Evolutionary conservation across 2,329 filamentous ascomycete species (phyloP), one percentile per base, ranked within the genome.

Genomic region (Dothistroma septosporum): DNA sequence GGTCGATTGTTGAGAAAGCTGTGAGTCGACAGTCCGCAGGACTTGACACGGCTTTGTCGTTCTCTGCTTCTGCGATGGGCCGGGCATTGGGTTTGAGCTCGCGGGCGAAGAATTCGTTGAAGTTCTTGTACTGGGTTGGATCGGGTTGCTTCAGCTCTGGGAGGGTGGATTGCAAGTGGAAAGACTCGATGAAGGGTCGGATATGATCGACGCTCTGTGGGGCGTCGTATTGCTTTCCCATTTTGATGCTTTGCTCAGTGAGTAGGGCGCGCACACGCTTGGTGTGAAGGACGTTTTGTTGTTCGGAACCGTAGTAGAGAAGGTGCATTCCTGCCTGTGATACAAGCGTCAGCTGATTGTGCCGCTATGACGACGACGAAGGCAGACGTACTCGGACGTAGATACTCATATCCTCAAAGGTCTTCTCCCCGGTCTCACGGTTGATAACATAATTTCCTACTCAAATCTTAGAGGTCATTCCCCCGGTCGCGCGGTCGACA

Each of bases 71-170:
- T 7, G 68, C 73, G 14, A 76, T 67, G 1, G 77, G 77, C 11
- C 77, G 64, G 0, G 76, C 76, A 21, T 67, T 67, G 8, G 69
- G 63, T 35, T 70, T 70, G 54, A 78, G 70, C 57, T 75, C 73
- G 21, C 76, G 67, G 0, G 73, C 73, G 58, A 79, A 79, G 69
- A 79, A 79, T 2, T 75, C 75, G 62, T 79, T 79, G 73, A 79
- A 79, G 7, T 65, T 77, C 21, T 66, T 65, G 64, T 79, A 79
- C 44, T 74, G 71, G 10, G 57, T 64, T 8, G 72, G 72, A 64
- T 79, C 73, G 0, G 76, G 75, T 64, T 77, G 62, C 52, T 66
- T 66, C 61, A 78, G 66, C 47, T 79, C 73, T 1, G 57, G 19
- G 53, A 78, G 61, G 7, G 60, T 68, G 14, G 65, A 59, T 57